Conservation (phyloP, 208 protist species). For the Trypanosoma boissoni region DNA sequence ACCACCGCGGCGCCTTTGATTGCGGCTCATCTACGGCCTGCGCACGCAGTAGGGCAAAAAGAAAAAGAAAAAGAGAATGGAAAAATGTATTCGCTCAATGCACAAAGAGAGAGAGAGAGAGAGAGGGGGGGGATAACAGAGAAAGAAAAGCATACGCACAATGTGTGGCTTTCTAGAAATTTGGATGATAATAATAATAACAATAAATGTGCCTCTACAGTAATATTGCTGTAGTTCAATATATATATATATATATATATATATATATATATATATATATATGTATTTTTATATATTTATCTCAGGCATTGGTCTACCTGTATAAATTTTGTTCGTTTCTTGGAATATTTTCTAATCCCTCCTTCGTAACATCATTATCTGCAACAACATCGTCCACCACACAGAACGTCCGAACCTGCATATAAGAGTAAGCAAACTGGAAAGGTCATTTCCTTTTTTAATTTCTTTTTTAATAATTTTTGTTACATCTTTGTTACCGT, state of each 20-base stretch:
- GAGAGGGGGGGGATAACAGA: neutral
- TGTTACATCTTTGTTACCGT: neutral
- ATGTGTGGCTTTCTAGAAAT: neutral
- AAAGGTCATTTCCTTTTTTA: neutral
- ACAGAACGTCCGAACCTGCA: neutral
- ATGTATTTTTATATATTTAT: neutral
- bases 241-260: conserved; percentile 17
- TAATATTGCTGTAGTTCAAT: neutral
- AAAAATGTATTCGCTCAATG: neutral
- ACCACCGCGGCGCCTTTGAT: conserved; percentile 66
- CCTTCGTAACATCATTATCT: neutral
- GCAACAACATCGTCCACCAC: neutral
- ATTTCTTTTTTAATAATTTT: neutral
- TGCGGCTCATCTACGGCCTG: conserved; percentile 52
- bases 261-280: conserved; percentile 2
- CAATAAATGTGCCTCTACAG: neutral
- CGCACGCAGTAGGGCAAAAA: conserved; percentile 16
- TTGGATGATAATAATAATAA: neutral
- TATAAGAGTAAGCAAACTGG: neutral
- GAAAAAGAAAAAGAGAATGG: conserved; percentile 6
- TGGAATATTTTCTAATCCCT: conserved; percentile 1
- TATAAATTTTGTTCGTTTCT: neutral
- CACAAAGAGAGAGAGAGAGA: conserved; percentile 4
- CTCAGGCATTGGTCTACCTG: neutral
- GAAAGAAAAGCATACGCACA: neutral